A percentile compares a stretch with the other conserved stretches of the same genome.
Conservation (phyloP, 2,329 filamentous ascomycete genomes). For the Stemphylium vesicarium region DNA sequence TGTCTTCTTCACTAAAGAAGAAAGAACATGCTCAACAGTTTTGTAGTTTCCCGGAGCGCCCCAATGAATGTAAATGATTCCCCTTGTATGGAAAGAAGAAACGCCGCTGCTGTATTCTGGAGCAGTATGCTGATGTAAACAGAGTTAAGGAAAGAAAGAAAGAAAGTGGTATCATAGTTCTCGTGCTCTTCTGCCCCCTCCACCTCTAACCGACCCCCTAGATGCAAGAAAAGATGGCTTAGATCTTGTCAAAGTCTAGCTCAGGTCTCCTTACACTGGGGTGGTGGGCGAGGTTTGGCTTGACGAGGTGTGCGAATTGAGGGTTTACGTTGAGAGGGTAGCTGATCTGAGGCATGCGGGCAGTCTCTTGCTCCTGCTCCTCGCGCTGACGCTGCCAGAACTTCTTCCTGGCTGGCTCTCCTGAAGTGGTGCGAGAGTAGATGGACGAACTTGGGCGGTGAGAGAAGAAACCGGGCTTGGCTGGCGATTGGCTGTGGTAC, state of each 20-base stretch:
- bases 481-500: conserved; percentile 51
- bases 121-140: conserved; percentile 13
- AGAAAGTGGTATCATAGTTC: conserved; percentile 45
- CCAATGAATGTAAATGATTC: background rate
- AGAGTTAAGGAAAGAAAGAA: conserved; percentile 12
- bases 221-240: background rate
- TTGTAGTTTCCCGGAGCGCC: conserved; percentile 1
- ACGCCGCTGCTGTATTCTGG: conserved; percentile 11
- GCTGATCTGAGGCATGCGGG: conserved; percentile 61
- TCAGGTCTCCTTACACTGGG: conserved; percentile 46
- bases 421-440: conserved; percentile 44
- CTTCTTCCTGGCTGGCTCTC: conserved; percentile 34
- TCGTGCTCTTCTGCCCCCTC: conserved; percentile 2
- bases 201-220: background rate
- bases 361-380: conserved; percentile 50
- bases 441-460: conserved; percentile 40
- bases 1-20: conserved; percentile 1
- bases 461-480: conserved; percentile 31
- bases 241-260: conserved; percentile 36
- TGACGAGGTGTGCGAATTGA: conserved; percentile 61
- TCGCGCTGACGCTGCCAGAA: conserved; percentile 40
- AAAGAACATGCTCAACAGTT: conserved; percentile 10
- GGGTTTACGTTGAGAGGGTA: conserved; percentile 60
- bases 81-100: background rate
- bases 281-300: conserved; percentile 65